Evolutionary conservation across 2,329 filamentous ascomycete genomes (phyloP).

Genomic region (Thelonectria rubi): DNA sequence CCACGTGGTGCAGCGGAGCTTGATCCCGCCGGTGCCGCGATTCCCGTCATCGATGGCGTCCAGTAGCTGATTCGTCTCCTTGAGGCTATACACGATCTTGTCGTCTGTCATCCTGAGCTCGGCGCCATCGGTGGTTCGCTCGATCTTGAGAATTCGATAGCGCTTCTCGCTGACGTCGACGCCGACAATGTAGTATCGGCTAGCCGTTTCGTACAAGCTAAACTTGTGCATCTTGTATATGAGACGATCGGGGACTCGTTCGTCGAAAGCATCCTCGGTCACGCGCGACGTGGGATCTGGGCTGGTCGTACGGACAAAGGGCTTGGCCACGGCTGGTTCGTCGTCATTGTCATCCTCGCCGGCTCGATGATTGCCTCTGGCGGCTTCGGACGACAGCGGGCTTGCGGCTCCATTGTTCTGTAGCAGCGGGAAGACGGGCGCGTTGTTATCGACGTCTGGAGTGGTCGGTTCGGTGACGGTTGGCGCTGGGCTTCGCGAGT

Average conservation of each 20-base stretch:
- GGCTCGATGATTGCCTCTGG: conserved; percentile 33
- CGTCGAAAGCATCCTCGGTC: conserved; percentile 45
- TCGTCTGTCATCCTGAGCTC: conserved; percentile 90
- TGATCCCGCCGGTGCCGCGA: conserved; percentile 87
- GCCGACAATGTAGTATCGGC: conserved; percentile 92
- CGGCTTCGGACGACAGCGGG: conserved; percentile 38
- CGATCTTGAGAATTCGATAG: conserved; percentile 94
- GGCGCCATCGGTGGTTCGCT: conserved; percentile 79
- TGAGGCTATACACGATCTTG: conserved; percentile 91
- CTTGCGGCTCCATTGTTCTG: conserved; percentile 49
- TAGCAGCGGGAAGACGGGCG: conserved; percentile 48
- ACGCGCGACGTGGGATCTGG: conserved; percentile 53
- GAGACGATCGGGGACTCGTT: conserved; percentile 48
- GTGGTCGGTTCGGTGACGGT: conserved; percentile 28
- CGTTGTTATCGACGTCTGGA: conserved; percentile 32
- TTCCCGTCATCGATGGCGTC: conserved; percentile 97
- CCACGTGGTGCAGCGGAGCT: conserved; percentile 90
- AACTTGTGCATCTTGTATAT: conserved; percentile 89
- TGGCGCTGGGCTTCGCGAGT: conserved; percentile 33
- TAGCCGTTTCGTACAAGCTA: conserved; percentile 95
- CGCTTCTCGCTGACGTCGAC: conserved; percentile 88
- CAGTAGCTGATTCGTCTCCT: conserved; percentile 91
- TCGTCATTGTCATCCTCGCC: conserved; percentile 65
- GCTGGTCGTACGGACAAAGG: conserved; percentile 65
- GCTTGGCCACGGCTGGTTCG: conserved; percentile 65